Conservation (phyloP, 1,139 yeast species). For the Debaryomyces nepalensis region DNA sequence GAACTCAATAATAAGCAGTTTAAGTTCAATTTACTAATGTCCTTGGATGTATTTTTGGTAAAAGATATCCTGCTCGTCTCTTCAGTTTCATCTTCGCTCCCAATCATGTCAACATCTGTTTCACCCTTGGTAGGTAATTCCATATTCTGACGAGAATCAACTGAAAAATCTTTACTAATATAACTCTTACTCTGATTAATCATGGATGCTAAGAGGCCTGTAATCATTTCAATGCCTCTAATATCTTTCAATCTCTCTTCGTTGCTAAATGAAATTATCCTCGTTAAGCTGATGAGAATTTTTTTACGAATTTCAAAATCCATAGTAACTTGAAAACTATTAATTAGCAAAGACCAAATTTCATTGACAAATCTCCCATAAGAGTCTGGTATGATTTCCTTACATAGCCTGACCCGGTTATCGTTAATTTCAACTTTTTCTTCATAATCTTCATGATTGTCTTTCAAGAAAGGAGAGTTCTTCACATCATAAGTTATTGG, state of each 20-base stretch:
- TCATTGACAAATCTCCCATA: conserved; percentile 51
- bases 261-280: conserved; percentile 48
- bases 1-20: conserved; percentile 57
- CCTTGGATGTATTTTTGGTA: conserved; percentile 16
- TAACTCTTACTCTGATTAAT: conserved; percentile 59
- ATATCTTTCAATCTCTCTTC: conserved; percentile 26
- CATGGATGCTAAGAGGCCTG: conserved; percentile 67
- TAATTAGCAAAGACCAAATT: conserved; percentile 64
- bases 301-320: conserved; percentile 68
- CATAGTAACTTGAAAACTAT: conserved; percentile 76
- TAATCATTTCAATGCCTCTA: conserved; percentile 35
- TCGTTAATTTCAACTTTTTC: conserved; percentile 33
- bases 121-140: conserved; percentile 13
- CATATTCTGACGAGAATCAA: conserved; percentile 3
- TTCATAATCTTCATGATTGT: conserved; percentile 28
- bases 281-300: conserved; percentile 59
- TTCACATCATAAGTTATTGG: conserved; percentile 44
- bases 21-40: conserved; percentile 25
- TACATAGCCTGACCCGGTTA: conserved; percentile 32
- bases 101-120: conserved; percentile 15
- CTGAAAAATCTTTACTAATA: conserved; percentile 23
- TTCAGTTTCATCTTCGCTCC: conserved; percentile 11
- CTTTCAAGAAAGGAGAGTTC: conserved; percentile 39
- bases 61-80: background rate
- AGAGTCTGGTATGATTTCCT: conserved; percentile 28